Conservation (phyloP, 2,329 filamentous ascomycete genomes). For the Cladosporium velox region DNA sequence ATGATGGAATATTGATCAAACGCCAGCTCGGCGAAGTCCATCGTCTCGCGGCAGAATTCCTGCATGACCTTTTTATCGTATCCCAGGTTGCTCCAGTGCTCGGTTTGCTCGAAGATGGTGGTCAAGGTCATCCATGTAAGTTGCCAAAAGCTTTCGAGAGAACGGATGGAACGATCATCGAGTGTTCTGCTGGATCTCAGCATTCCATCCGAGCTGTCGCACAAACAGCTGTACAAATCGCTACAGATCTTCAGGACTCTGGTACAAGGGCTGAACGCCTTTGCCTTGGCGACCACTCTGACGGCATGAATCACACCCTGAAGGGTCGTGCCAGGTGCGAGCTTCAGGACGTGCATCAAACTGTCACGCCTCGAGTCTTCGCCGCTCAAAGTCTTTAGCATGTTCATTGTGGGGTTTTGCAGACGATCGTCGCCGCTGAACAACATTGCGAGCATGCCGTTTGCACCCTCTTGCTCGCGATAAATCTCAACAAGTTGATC, state of each 20-base stretch:
- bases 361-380: constrained; percentile 65
- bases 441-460: constrained; percentile 74
- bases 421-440: constrained; percentile 79
- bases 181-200: constrained; percentile 61
- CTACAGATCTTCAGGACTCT: constrained; percentile 62
- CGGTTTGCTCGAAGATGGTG: constrained; percentile 79
- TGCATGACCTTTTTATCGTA: constrained; percentile 79
- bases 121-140: constrained; percentile 79
- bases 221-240: constrained; percentile 65
- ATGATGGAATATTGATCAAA: constrained; percentile 85
- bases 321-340: constrained; percentile 59
- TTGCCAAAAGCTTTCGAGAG: constrained; percentile 78
- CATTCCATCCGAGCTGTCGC: constrained; percentile 63
- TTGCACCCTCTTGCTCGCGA: constrained; percentile 66
- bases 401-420: constrained; percentile 75
- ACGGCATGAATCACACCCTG: constrained; percentile 59
- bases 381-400: constrained; percentile 79
- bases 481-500: constrained; percentile 71
- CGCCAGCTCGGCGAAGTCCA: constrained; percentile 85
- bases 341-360: constrained; percentile 60
- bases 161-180: constrained; percentile 59
- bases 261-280: constrained; percentile 61
- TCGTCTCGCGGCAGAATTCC: constrained; percentile 90
- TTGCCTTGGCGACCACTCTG: constrained; percentile 56
- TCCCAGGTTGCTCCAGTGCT: constrained; percentile 72